Evolutionary conservation across 23 red algal genomes (phyloP), one percentile per base, ranked within the genome.

Genomic region (Gracilariopsis chorda): DNA sequence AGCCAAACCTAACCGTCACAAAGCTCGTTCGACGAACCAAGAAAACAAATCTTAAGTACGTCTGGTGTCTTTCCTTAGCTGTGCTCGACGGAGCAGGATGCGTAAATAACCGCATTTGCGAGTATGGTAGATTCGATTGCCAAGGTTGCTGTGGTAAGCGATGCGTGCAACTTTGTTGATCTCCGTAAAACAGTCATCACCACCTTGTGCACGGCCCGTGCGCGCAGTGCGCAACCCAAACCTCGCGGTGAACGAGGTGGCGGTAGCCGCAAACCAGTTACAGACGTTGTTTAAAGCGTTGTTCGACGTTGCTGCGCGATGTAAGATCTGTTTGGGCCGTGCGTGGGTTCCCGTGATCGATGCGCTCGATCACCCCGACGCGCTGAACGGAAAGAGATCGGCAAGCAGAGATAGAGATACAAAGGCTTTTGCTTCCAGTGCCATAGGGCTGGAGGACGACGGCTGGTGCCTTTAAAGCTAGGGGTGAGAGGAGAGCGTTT

Each of bases 311-410:
- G 44, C 59, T 6, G 25, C 37, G 36, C 77, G 29, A 20, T 91
- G 88, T 46, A 40, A 57, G 35, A 46, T 62, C 6, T 41, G 24
- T 9, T 75, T 82, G 43, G 42, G 73, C 1, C 75, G 59, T 24
- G 48, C 72, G 37, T 91, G 88, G 88, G 53, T 39, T 36, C 57
- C 72, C 41, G 37, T 78, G 2, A 49, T 89, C 8, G 85, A 89
- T 27, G 70, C 69, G 20, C 36, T 89, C 12, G 69, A 78, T 29
- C 53, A 89, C 7, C 36, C 64, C 12, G 85, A 89, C 44, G 65
- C 49, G 36, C 51, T 89, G 9, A 24, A 55, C n/a, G 40, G 47
- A 37, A 73, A 23, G 20, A 24, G 3, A 0, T 73, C 67, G 20
- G n/a, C 5, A 2, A 73, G 4, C 17, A 10, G 8, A 1, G 67